Evolutionary conservation across 495 filamentous ascomycete species (phyloP), one percentile per base, ranked within the genome.

Genomic region (Aspergillus heteromorphus): DNA sequence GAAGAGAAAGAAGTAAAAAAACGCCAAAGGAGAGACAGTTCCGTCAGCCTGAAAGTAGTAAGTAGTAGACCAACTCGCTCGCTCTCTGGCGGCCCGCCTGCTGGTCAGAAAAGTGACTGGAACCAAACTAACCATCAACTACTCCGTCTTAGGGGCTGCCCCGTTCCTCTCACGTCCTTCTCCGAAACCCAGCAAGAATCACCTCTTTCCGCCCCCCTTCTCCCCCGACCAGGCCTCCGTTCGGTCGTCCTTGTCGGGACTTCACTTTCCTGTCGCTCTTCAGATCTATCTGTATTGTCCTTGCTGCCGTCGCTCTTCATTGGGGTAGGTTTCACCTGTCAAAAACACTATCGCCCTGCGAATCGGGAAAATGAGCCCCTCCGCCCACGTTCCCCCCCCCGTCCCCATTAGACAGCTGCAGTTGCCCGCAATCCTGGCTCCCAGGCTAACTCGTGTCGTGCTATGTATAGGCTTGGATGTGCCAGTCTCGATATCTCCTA

Each of bases 361-460:
- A 45, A 51, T 54, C 36, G 29, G 48, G 38, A 49, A 57, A 53
- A 54, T 53, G 53, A 51, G 40, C 58, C 58, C 54, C 58, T 60
- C 58, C 56, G 54, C 49, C 55, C 57, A 51, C 45, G 48, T 50
- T 56, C 38, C 49, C 27, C 52, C 55, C 20, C 48, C 27, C 52
- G 52, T 20, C 48, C 48, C 25, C 23, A 20, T 36, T 57, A 21
- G 45, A 43, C 38, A 38, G 34, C 57, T 49, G 54, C 56, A 49
- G 27, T 53, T 54, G 48, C 18, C 50, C 47, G 43, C 49, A 41
- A 53, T 45, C 25, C 54, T 57, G 55, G 42, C 50, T 45, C 45
- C 16, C 51, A n/a, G 17, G 41, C 51, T 55, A 55, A 55, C 45
- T 51, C 51, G 40, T 59, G 38, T 49, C 54, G 14, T 49, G 25